Base-by-base conservation (phyloP, 2,329 filamentous ascomycete genomes). In the Ampelomyces quisqualis region DNA sequence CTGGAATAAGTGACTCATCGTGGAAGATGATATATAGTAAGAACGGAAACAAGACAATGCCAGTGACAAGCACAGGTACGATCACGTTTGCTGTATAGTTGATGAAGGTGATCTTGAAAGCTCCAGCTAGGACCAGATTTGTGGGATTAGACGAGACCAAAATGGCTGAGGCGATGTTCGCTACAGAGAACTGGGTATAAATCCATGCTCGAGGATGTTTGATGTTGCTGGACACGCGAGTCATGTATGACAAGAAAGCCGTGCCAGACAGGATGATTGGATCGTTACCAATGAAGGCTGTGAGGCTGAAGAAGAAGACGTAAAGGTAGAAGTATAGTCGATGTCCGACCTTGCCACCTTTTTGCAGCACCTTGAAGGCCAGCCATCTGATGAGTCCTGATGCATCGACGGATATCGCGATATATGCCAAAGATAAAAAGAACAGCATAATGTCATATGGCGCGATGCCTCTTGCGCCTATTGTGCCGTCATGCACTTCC, bases 81-180 rank as follows among this genome's bases (percentile, higher is more conserved):
- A 88, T 83, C 77, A 88, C 85, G 58, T 88, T 86, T n/a, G 82
- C 84, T 0, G 84, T 88, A 57, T 88, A 88, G 27, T 79, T 73
- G 57, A 88, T 79, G 62, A 88, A 88, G 35, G 77, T 84, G 69
- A 88, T 83, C 3, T 78, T 57, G 57, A 88, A 88, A 2, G 85
- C 85, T 3, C 85, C 84, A 0, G 85, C 84, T 0, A 88, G 75
- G 0, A 88, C 85, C 6, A 88, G 75, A 40, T 89, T 89, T 2
- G 86, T 88, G 0, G 86, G 86, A 45, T 89, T 89, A 0, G 85
- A 88, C 0, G 85, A 88, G 7, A 90, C 86, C 9, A 90, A 72
- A 17, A 88, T 86, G 0, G 86, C 84, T 0, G 85, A 88, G 2
- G 81, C 81, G 33, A 88, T 85, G 47, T 88, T 88, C 36, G 84